Percentiles rank a stretch among this genome's conserved stretches.
Conservation (phyloP, 208 protist species). For the Entamoeba nuttalli region DNA sequence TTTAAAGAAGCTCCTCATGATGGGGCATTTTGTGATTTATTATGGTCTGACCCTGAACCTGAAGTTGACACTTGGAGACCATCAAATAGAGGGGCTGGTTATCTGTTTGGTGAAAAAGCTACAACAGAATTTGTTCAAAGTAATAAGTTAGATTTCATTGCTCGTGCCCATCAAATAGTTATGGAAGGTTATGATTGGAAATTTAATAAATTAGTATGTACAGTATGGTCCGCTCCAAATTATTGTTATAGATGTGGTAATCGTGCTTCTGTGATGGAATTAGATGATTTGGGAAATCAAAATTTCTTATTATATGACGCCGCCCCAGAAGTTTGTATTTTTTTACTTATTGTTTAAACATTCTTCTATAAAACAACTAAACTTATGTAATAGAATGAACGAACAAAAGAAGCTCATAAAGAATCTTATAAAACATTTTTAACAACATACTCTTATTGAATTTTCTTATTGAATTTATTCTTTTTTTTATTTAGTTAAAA, state of each 20-base stretch:
- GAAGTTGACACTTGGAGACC: neutral
- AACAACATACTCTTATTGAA: neutral
- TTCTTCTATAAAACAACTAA: neutral
- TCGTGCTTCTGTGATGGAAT: constrained; percentile 70
- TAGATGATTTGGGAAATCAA: constrained; percentile 4
- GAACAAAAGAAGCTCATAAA: neutral
- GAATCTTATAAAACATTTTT: neutral
- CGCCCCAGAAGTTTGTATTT: neutral
- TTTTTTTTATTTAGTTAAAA: no score
- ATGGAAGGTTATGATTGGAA: constrained; percentile 73
- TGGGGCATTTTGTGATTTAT: neutral
- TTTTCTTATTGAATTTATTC: no score
- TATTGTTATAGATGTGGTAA: constrained; percentile 90
- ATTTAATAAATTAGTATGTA: constrained; percentile 65
- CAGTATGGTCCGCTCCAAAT: constrained; percentile 85
- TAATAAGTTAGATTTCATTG: constrained; percentile 27
- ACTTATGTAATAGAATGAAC: neutral
- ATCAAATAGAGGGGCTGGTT: constrained; percentile 30
- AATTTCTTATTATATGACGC: constrained; percentile 2
- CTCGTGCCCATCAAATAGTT: constrained; percentile 70
- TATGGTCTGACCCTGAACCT: neutral
- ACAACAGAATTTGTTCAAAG: neutral
- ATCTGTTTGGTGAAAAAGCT: constrained; percentile 18
- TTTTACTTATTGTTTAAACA: neutral
- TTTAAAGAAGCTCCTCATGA: neutral